Evolutionary conservation across 164 flowering plant genomes (phyloP), one percentile per base, ranked within the genome.

Genomic region (Brasenia schreberi): DNA sequence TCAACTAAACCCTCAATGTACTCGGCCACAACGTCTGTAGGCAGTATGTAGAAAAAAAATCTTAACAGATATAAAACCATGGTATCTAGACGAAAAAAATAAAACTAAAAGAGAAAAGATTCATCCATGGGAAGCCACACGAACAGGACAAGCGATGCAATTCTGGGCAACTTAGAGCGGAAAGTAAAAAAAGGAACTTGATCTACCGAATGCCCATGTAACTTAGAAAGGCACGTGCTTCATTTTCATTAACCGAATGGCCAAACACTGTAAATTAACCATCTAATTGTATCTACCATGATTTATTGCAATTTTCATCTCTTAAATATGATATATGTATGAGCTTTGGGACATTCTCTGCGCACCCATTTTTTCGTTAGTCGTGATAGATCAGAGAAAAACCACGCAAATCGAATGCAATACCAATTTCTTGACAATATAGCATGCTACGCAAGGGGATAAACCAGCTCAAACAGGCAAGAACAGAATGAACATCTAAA

Each of bases 1-100:
- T 94, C 98, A 44, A 85, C 89, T 62, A 94, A 77, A 65, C 98
- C 98, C 71, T 90, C 97, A 42, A 90, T 91, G 75, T 86, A 91
- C 81, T 94, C 96, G 18, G 87, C 86, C 70, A 89, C 96, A 67
- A 85, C 97, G 77, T 86, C 98, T 94, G 85, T 68, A 65, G 27
- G 27, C 27, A 23, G 27, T 23, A 23, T 23, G 27, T 23, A 68
- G 6, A 45, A 19, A 69, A 18, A 61, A 0, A n/a, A 65, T 45
- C 53, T 7, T 7, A 45, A 12, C 5, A 7, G 12, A 45, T 7
- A 45, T 45, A 45, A 45, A 1, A 45, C 7, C 11, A 7, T 7
- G 12, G 53, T 45, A 1, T 45, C 4, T 23, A 65, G 42, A 65
- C 7, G 17, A 65, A 56, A n/a, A 18, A 39, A 10, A 12, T 58